Conservation (phyloP, 2,329 filamentous ascomycete genomes). For the Nigrograna mackinnonii region DNA sequence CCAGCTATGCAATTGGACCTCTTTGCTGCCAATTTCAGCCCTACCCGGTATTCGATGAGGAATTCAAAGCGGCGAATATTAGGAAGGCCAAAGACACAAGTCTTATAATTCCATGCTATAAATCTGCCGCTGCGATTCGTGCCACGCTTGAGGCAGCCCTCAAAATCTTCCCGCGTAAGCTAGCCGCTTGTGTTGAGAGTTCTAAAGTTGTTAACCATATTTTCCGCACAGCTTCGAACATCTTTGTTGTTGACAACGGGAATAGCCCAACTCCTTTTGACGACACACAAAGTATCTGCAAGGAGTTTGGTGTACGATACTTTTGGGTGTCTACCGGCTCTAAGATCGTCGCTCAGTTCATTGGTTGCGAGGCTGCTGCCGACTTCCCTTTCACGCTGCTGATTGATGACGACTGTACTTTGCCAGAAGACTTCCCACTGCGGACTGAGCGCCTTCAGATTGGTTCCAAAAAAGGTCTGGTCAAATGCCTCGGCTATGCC, state of each 20-base stretch:
- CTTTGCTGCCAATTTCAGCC: background rate
- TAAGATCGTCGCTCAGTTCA: slow-evolving; percentile 55
- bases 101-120: slow-evolving; percentile 54
- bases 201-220: too few relatives aligned
- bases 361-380: slow-evolving; percentile 51
- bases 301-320: slow-evolving; percentile 50
- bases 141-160: slow-evolving; percentile 49
- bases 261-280: slow-evolving; percentile 52
- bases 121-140: slow-evolving; percentile 47
- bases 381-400: slow-evolving; percentile 51
- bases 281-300: slow-evolving; percentile 51
- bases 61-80: background rate
- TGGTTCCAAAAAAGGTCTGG: too few relatives aligned
- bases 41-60: background rate
- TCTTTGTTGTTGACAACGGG: slow-evolving; percentile 55
- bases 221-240: slow-evolving; percentile 47
- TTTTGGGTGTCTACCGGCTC: slow-evolving; percentile 54
- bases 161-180: slow-evolving; percentile 52
- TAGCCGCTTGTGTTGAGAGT: too few relatives aligned
- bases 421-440: slow-evolving; percentile 53
- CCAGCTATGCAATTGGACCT: background rate
- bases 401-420: slow-evolving; percentile 55
- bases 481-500: slow-evolving; percentile 54
- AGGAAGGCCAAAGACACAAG: slow-evolving; percentile 41
- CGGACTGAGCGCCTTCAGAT: slow-evolving; percentile 49